These are phyloP conservation scores for Striga hermonthica DNA, from an alignment of 305 asterid genomes.

Conservation along the genomic window DNA sequence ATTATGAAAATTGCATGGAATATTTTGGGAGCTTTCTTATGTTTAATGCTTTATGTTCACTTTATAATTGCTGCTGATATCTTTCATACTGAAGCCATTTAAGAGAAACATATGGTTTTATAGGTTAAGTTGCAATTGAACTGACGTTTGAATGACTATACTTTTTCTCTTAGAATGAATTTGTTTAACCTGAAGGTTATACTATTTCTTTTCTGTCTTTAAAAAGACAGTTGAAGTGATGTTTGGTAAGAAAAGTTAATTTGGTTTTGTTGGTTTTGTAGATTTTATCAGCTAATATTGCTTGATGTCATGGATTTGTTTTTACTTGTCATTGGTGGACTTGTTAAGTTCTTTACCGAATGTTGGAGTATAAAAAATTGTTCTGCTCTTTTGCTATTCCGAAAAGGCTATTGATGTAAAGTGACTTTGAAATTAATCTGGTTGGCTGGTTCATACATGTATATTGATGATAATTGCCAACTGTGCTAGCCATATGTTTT, in stretches of 20 bases:
- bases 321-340: neutral
- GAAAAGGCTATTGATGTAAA: slow-evolving; percentile 5
- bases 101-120: slow-evolving; percentile 24
- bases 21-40: slow-evolving; percentile 20
- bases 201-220: neutral
- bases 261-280: neutral
- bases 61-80: slow-evolving; percentile 22
- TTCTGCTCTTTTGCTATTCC: slow-evolving; percentile 20
- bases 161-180: slow-evolving; percentile 16
- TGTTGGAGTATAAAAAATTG: slow-evolving; percentile 7
- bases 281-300: neutral
- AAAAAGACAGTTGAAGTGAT: neutral
- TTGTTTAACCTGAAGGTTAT: neutral
- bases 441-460: slow-evolving; percentile 11
- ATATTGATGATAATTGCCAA: neutral
- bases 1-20: slow-evolving; percentile 1
- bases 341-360: neutral
- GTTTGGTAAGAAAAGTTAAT: neutral
- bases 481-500: neutral
- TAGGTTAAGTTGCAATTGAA: slow-evolving; percentile 9
- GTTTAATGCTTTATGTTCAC: slow-evolving; percentile 9
- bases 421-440: slow-evolving; percentile 1
- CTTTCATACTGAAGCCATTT: slow-evolving; percentile 17
- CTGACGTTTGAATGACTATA: slow-evolving; percentile 10
- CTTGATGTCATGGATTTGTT: slow-evolving; percentile 13